These are phyloP conservation scores for Boletus coccyginus DNA, from an alignment of 768 basidiomycete species.

Conservation along the genomic window DNA sequence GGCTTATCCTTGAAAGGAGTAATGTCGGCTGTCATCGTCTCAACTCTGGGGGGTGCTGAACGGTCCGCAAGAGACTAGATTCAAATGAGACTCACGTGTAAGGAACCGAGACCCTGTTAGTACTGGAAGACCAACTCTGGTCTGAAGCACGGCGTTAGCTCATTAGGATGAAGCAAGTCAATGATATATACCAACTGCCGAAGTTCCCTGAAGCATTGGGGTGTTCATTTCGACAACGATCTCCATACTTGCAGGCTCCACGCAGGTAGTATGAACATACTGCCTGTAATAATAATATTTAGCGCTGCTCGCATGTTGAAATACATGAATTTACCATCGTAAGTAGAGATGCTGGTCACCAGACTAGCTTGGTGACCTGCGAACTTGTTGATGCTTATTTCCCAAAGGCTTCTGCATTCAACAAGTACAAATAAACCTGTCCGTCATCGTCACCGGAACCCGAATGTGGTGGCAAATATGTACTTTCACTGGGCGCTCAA, in stretches of 20 bases:
- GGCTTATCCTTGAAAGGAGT: constrained; percentile 63
- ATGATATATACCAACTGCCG: constrained; percentile 45
- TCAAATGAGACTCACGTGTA: constrained; percentile 37
- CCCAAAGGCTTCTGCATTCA: constrained; percentile 11
- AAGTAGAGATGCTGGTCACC: neutral
- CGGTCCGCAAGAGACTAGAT: neutral
- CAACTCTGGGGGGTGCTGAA: constrained; percentile 41
- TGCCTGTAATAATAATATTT: constrained; percentile 33
- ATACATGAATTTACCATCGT: constrained; percentile 15
- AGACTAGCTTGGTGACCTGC: neutral
- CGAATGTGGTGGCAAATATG: no score
- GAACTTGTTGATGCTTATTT: constrained; percentile 9
- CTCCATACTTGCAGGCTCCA: constrained; percentile 66
- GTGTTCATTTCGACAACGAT: constrained; percentile 65
- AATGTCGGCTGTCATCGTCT: constrained; percentile 64
- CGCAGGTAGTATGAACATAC: constrained; percentile 63
- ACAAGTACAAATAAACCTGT: constrained; percentile 13
- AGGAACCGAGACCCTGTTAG: constrained; percentile 27
- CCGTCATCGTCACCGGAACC: no score
- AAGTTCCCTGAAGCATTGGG: constrained; percentile 42
- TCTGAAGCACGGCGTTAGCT: constrained; percentile 26
- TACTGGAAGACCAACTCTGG: constrained; percentile 40
- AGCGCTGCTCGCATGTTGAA: neutral
- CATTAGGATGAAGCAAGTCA: constrained; percentile 6
- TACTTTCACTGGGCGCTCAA: neutral